Evolutionary conservation across 768 basidiomycete species (phyloP), one percentile per base, ranked within the genome.

Genomic region (Coprinopsis sp.): DNA sequence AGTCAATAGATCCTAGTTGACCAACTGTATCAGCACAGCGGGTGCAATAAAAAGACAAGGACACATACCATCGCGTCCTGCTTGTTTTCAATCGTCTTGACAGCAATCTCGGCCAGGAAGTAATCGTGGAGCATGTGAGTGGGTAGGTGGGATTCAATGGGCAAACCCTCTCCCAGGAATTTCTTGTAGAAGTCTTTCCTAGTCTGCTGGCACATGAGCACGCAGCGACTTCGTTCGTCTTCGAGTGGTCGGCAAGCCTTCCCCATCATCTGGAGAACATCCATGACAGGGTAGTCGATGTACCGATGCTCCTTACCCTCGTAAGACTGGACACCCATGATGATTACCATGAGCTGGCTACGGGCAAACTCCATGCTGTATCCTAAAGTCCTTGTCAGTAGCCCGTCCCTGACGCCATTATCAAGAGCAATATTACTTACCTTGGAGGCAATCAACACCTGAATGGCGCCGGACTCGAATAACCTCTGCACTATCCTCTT

Each of bases 111-210:
- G 0, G 95, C 92, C 41, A 97, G 77, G 81, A 98, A 97, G 64
- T 96, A 96, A 61, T 98, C 96, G 57, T 97, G 95, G 1, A 99
- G 69, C 48, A 87, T 70, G 61, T 92, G 86, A 0, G 90, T 91
- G 1, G 94, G 84, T 3, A 98, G 69, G 62, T 95, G 92, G 0
- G 91, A 94, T 63, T 99, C 96, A 53, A 98, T 96, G 5, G 95
- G 96, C 22, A 99, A 69, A n/a, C 95, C 96, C 62, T 98, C 94
- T 1, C 85, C 84, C 41, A 99, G 64, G 79, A 98, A 98, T 65
- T 97, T 98, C 70, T 93, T 95, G 77, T 94, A 98, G 66, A 98
- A 99, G 62, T 98, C 95, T 65, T 98, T 99, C 28, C 94, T 78
- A 0, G 91, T 95, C 64, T 95, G 91, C 57, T 98, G 95, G 58